These are phyloP conservation scores for Xylaria sp. DNA, from an alignment of 2,329 filamentous ascomycete genomes.

Conservation along the genomic window DNA sequence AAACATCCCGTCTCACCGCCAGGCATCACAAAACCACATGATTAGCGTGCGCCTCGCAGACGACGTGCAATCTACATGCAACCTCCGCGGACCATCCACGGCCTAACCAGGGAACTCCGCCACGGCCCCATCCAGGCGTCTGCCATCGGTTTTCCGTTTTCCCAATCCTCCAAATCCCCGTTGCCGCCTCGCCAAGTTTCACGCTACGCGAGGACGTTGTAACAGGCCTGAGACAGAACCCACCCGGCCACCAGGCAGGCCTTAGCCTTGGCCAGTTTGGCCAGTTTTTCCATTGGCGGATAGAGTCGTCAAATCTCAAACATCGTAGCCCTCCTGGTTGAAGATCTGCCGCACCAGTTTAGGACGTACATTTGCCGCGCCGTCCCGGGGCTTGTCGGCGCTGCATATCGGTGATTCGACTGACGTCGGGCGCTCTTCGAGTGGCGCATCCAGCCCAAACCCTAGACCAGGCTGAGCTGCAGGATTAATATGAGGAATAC, in stretches of 20 bases:
- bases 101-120: neutral
- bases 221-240: neutral
- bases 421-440: neutral
- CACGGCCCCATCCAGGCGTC: neutral
- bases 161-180: neutral
- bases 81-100: neutral
- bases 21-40: neutral
- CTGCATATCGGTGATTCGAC: neutral
- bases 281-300: neutral
- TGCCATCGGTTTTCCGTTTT: neutral
- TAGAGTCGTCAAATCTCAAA: neutral
- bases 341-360: neutral
- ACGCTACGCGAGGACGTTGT: neutral
- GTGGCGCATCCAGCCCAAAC: neutral
- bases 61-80: neutral
- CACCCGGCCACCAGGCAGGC: neutral
- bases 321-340: neutral
- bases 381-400: neutral
- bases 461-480: neutral
- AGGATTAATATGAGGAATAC: neutral
- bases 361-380: neutral
- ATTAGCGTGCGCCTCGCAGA: neutral
- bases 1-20: neutral
- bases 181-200: neutral
- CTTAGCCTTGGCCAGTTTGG: neutral